A percentile compares a stretch with the other conserved stretches of the same genome.
Evolutionary conservation across 129 eudicot species (phyloP).

Genomic region (Flaveria brownii): DNA sequence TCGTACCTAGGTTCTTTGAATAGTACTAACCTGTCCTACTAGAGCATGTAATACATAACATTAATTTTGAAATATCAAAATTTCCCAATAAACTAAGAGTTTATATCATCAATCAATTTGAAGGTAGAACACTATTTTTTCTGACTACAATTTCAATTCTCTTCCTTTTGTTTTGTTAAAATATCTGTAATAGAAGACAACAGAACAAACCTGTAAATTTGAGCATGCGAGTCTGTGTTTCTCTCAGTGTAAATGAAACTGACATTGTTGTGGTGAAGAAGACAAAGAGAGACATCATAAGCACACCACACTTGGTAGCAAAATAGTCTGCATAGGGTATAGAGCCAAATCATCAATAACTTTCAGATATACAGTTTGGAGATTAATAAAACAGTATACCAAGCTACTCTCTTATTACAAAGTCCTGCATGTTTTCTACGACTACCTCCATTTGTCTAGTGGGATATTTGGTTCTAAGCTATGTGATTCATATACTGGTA

Average conservation of each 20-base stretch:
- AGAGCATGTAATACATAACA: too few species aligned
- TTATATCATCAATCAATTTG: not conserved
- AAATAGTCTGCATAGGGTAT: constrained; percentile 68
- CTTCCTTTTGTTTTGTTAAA: not conserved
- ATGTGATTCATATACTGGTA: not conserved
- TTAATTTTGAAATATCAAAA: not conserved
- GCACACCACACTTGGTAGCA: constrained; percentile 96
- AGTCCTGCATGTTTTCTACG: too few species aligned
- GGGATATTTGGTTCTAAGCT: not conserved
- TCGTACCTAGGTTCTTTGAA: not conserved
- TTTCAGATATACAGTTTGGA: not conserved
- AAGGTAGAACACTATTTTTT: not conserved
- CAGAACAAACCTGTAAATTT: constrained; percentile 85
- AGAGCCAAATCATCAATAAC: not conserved
- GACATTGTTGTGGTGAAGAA: constrained; percentile 99
- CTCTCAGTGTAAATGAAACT: constrained; percentile 95
- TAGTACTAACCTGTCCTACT: too few species aligned
- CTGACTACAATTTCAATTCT: not conserved
- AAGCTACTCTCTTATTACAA: too few species aligned
- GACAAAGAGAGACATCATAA: constrained; percentile 98
- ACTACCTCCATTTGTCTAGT: not conserved
- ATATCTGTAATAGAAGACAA: constrained; percentile 2
- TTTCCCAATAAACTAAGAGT: not conserved
- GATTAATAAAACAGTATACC: not conserved
- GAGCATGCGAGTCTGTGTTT: constrained; percentile 99